phyloP scores from a whole-genome alignment of 73 alveolate genomes.

The Tetrahymena elliotti region DNA sequence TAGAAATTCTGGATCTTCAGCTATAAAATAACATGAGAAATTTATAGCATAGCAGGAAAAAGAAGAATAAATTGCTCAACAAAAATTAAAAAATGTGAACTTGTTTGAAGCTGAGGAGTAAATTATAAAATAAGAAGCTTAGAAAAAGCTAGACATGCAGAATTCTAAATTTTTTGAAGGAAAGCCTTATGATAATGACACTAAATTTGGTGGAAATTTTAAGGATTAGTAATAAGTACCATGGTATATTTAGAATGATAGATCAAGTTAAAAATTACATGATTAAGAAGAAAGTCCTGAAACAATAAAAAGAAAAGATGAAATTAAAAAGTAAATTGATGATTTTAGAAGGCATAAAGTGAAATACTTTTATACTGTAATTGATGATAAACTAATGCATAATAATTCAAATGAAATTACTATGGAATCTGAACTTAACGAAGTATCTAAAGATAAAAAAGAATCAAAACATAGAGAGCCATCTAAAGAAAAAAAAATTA shows the following conservation, averaged over 20 bases:
- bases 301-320: background rate
- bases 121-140: background rate
- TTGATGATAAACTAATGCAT: background rate
- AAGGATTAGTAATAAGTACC: background rate
- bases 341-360: background rate
- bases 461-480: background rate
- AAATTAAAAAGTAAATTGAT: background rate
- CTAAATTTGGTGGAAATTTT: background rate
- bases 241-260: background rate
- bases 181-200: background rate
- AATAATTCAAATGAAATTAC: background rate
- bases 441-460: background rate
- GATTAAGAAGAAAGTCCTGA: background rate
- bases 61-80: background rate
- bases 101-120: background rate
- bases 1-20: background rate
- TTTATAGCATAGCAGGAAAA: background rate
- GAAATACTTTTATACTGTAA: background rate
- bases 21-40: background rate
- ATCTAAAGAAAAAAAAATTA: background rate
- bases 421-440: background rate
- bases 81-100: background rate
- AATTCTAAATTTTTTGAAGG: background rate
- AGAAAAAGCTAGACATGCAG: background rate
- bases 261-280: background rate